Conservation (phyloP, 2,329 filamentous ascomycete species). For the Exophiala viscosa region DNA sequence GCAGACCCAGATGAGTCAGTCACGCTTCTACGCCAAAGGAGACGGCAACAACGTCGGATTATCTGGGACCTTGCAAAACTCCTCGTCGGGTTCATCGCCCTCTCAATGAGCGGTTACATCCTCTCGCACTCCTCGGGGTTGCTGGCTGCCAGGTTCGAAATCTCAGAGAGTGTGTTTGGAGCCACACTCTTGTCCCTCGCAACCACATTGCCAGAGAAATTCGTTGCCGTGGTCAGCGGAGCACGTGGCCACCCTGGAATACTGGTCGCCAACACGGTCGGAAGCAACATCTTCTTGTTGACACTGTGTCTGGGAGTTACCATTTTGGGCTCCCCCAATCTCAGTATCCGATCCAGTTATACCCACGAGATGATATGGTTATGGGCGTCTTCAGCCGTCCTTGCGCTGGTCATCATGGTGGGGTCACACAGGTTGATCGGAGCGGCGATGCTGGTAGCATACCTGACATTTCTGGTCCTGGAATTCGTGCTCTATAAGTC, state of each 20-base stretch:
- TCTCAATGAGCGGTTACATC: constrained; percentile 49
- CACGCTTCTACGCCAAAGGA: neutral
- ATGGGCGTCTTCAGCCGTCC: constrained; percentile 4
- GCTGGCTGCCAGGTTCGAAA: constrained; percentile 39
- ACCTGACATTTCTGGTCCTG: constrained; percentile 35
- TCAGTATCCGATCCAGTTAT: constrained; percentile 3
- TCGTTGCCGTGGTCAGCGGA: constrained; percentile 49
- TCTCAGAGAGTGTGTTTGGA: constrained; percentile 48
- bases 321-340: constrained; percentile 1
- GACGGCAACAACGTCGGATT: constrained; percentile 30
- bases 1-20: neutral
- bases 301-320: constrained; percentile 44
- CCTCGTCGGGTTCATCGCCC: constrained; percentile 41
- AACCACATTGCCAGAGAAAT: constrained; percentile 54
- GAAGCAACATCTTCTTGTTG: constrained; percentile 55
- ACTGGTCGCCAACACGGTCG: constrained; percentile 51
- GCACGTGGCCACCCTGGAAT: constrained; percentile 47
- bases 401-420: constrained; percentile 3
- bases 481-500: constrained; percentile 29
- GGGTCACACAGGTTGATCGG: constrained; percentile 24
- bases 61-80: constrained; percentile 43
- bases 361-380: constrained; percentile 6
- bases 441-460: constrained; percentile 31
- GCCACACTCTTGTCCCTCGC: constrained; percentile 49
- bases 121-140: constrained; percentile 45